Percentiles rank a stretch among this genome's conserved stretches.
phyloP scores from a whole-genome alignment of 495 filamentous ascomycete species.

The Talaromyces nanjingensis region DNA sequence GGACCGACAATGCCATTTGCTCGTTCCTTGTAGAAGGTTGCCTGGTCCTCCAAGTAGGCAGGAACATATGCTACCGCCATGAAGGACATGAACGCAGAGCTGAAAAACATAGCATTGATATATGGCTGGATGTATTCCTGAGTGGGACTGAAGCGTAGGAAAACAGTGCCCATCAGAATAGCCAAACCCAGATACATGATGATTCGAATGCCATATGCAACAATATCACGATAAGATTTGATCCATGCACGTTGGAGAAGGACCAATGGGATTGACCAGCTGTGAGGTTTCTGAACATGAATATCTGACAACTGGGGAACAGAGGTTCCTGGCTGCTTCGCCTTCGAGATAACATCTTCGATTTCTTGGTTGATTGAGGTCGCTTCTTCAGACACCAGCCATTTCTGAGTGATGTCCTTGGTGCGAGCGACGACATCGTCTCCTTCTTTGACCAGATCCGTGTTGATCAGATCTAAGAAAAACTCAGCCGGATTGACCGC shows the following conservation, averaged over 20 bases:
- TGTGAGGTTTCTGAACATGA: slow-evolving; percentile 12
- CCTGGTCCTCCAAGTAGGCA: slow-evolving; percentile 68
- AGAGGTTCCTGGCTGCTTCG: background rate
- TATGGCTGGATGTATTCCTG: slow-evolving; percentile 69
- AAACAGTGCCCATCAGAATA: slow-evolving; percentile 84
- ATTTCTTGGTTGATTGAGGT: background rate
- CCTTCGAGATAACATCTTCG: background rate
- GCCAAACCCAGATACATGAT: slow-evolving; percentile 75
- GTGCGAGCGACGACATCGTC: slow-evolving; percentile 20
- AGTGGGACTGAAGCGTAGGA: slow-evolving; percentile 56
- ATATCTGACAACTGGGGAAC: background rate
- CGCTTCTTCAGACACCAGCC: background rate
- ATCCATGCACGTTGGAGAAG: slow-evolving; percentile 62
- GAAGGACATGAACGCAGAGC: slow-evolving; percentile 82
- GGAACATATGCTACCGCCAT: slow-evolving; percentile 85
- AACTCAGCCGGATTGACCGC: slow-evolving; percentile 74
- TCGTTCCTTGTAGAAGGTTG: slow-evolving; percentile 67
- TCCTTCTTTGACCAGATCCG: slow-evolving; percentile 57
- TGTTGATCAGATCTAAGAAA: slow-evolving; percentile 66
- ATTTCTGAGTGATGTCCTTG: background rate
- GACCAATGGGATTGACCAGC: slow-evolving; percentile 27
- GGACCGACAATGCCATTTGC: slow-evolving; percentile 74
- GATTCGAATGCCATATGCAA: slow-evolving; percentile 74
- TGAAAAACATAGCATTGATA: slow-evolving; percentile 79
- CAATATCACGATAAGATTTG: slow-evolving; percentile 76